phyloP scores from a whole-genome alignment of 1,284 basidiomycete species.

The Sanghuangporus sanghuang region DNA sequence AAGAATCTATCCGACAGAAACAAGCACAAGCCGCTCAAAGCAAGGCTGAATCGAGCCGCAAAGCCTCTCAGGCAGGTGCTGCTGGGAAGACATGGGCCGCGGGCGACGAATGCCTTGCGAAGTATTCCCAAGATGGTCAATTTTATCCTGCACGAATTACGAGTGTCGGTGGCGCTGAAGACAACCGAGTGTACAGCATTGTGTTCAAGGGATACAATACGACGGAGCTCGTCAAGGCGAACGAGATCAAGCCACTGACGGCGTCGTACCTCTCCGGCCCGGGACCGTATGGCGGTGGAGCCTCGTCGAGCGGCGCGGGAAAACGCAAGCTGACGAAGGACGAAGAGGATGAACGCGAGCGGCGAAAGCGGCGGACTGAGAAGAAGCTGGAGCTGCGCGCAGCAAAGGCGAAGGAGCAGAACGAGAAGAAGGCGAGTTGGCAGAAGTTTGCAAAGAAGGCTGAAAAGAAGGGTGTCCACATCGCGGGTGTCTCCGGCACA shows the following conservation, averaged over 20 bases:
- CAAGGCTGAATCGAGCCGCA: constrained; percentile 41
- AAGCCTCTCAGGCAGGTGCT: constrained; percentile 2
- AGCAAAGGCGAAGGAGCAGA: constrained; percentile 87
- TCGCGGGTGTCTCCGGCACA: constrained; percentile 81
- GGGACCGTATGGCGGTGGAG: constrained; percentile 4
- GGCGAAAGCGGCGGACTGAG: constrained; percentile 94
- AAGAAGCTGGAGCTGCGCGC: constrained; percentile 88
- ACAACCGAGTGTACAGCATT: constrained; percentile 87
- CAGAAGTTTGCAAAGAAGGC: constrained; percentile 98
- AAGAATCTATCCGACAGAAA: constrained; percentile 66
- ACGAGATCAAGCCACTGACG: constrained; percentile 70
- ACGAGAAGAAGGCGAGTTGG: constrained; percentile 88
- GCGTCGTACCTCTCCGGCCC: constrained; percentile 21
- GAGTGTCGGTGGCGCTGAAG: constrained; percentile 79
- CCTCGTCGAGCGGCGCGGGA: constrained; percentile 31
- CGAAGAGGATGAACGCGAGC: constrained; percentile 86
- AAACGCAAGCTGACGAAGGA: constrained; percentile 77
- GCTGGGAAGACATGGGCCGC: constrained; percentile 55
- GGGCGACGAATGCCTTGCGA: constrained; percentile 92
- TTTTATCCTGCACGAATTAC: constrained; percentile 94
- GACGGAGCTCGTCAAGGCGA: constrained; percentile 81
- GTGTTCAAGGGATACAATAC: constrained; percentile 94
- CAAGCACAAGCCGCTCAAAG: constrained; percentile 44
- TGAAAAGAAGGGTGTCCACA: constrained; percentile 91
- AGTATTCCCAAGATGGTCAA: constrained; percentile 83